Evolutionary conservation across 2,329 filamentous ascomycete genomes (phyloP).

Genomic region (Fusarium nygamai): DNA sequence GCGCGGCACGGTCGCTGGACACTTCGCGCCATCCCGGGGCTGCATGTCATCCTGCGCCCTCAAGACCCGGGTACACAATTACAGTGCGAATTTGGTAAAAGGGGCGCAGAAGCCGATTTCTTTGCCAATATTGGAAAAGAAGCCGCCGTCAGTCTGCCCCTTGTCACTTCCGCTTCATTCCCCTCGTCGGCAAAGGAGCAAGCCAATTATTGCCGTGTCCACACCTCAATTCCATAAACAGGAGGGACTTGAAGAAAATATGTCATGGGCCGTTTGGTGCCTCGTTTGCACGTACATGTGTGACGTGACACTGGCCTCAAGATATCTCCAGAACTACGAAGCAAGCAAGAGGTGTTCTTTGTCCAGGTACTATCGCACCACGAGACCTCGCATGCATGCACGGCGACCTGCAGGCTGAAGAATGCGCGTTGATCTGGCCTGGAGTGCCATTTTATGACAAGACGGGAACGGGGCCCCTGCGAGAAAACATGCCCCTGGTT

Average conservation of each 20-base stretch:
- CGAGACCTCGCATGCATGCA: constrained; percentile 48
- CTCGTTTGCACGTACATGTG: background rate
- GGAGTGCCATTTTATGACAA: constrained; percentile 31
- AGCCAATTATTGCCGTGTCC: background rate
- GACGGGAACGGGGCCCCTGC: constrained; percentile 30
- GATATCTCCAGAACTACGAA: background rate
- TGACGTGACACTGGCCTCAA: background rate
- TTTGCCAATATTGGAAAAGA: constrained; percentile 22
- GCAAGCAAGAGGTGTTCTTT: constrained; percentile 21
- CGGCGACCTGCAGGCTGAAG: constrained; percentile 43
- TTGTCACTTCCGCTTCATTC: constrained; percentile 14
- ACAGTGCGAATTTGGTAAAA: constrained; percentile 31
- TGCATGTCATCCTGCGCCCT: constrained; percentile 44
- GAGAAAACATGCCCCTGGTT: constrained; percentile 34
- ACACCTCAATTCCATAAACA: background rate
- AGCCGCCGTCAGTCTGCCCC: constrained; percentile 32
- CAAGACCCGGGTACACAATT: constrained; percentile 14
- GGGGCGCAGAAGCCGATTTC: constrained; percentile 17
- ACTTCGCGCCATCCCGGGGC: constrained; percentile 44
- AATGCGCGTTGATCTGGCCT: constrained; percentile 39
- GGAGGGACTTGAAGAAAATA: background rate
- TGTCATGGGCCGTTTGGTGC: background rate
- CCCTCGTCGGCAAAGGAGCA: background rate
- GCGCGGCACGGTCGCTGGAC: constrained; percentile 41
- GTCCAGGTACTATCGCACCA: constrained; percentile 36